Conservation (phyloP, 1,139 yeast genomes). For the Suhomyces atakaporum region DNA sequence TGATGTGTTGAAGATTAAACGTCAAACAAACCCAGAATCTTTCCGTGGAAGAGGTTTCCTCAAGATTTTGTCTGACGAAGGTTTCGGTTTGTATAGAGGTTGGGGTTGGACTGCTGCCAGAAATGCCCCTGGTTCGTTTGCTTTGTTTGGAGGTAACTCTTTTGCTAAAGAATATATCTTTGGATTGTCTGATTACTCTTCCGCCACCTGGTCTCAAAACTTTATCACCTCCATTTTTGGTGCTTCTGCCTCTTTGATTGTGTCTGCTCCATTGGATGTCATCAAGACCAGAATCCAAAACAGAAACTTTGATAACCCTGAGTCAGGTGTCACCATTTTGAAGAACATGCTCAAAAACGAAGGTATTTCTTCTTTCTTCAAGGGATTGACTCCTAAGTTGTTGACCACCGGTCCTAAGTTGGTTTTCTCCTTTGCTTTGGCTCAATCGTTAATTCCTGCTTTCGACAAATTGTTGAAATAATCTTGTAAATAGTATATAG, state of each 20-base stretch:
- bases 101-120: constrained; percentile 99
- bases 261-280: constrained; percentile 96
- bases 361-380: constrained; percentile 88
- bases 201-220: constrained; percentile 95
- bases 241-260: constrained; percentile 95
- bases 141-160: constrained; percentile 97
- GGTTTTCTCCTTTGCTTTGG: constrained; percentile 94
- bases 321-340: constrained; percentile 87
- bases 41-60: constrained; percentile 96
- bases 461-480: constrained; percentile 67
- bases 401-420: constrained; percentile 98
- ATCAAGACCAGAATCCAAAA: constrained; percentile 98
- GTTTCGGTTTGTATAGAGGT: constrained; percentile 91
- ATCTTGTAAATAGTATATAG: constrained; percentile 7
- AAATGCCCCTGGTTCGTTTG: constrained; percentile 98
- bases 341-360: constrained; percentile 92
- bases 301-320: constrained; percentile 93
- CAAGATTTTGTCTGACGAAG: constrained; percentile 85
- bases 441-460: constrained; percentile 94
- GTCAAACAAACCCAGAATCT: constrained; percentile 98
- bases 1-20: constrained; percentile 94
- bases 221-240: constrained; percentile 96
- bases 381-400: constrained; percentile 94
- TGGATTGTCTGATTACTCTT: constrained; percentile 79
- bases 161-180: constrained; percentile 96